phyloP scores from a whole-genome alignment of 164 flowering plant species.

The Macadamia integrifolia region DNA sequence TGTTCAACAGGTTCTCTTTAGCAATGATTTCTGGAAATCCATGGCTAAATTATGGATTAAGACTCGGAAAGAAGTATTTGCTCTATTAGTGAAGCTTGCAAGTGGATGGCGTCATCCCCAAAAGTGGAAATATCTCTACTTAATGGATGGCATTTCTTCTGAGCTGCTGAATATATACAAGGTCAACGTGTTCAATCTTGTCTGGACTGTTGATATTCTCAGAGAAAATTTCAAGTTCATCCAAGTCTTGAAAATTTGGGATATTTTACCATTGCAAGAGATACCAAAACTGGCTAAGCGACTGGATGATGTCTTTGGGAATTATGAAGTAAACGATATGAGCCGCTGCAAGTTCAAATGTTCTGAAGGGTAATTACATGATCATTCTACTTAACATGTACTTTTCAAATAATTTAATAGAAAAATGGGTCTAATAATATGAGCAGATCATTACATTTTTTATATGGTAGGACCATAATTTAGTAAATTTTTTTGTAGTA shows the following conservation, averaged over 20 bases:
- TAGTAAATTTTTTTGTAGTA: not conserved
- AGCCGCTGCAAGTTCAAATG: slow-evolving; percentile 45
- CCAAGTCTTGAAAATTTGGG: slow-evolving; percentile 64
- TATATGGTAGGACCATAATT: too few species aligned
- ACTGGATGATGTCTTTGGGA: slow-evolving; percentile 38
- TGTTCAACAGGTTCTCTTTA: slow-evolving; percentile 28
- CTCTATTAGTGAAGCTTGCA: slow-evolving; percentile 31
- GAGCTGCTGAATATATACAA: slow-evolving; percentile 22
- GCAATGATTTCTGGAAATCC: slow-evolving; percentile 28
- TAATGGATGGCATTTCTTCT: slow-evolving; percentile 17
- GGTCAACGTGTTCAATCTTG: slow-evolving; percentile 21
- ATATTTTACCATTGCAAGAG: slow-evolving; percentile 52
- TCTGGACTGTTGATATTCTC: slow-evolving; percentile 39
- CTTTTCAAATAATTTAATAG: not conserved
- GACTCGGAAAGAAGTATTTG: slow-evolving; percentile 19
- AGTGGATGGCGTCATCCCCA: slow-evolving; percentile 36
- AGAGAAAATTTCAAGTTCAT: slow-evolving; percentile 16
- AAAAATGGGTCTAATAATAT: too few species aligned
- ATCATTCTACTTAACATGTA: too few species aligned
- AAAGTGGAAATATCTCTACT: not conserved
- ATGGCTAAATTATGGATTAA: slow-evolving; percentile 11
- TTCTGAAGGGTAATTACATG: slow-evolving; percentile 45
- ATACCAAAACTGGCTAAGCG: slow-evolving; percentile 45
- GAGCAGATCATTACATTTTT: too few species aligned
- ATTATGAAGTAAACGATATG: slow-evolving; percentile 44